Evolutionary conservation across 2,329 filamentous ascomycete species (phyloP).

Genomic region (Beauveria brongniartii): DNA sequence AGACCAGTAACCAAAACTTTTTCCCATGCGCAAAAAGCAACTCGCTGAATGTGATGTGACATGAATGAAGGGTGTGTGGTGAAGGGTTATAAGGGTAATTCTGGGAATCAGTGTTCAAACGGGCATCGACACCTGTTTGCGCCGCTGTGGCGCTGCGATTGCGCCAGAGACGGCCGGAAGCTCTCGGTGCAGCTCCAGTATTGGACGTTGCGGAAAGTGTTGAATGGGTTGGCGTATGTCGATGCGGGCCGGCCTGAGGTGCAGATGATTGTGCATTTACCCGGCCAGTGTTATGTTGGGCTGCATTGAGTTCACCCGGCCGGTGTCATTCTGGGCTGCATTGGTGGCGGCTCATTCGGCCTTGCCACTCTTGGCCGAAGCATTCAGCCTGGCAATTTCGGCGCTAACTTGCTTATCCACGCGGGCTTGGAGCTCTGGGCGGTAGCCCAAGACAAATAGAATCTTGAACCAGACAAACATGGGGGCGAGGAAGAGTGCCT

Average conservation of each 20-base stretch:
- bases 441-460: constrained; percentile 83
- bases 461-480: constrained; percentile 97
- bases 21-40: background rate
- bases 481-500: constrained; percentile 86
- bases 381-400: constrained; percentile 69
- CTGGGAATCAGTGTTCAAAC: background rate
- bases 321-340: background rate
- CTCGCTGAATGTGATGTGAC: constrained; percentile 9
- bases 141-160: background rate
- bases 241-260: background rate
- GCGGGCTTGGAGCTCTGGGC: constrained; percentile 74
- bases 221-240: background rate
- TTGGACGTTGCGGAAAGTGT: background rate
- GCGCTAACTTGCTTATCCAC: constrained; percentile 67
- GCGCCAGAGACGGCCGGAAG: background rate
- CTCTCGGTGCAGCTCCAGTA: background rate
- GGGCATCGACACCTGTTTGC: background rate
- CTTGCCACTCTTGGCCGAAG: constrained; percentile 47
- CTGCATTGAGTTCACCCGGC: no score
- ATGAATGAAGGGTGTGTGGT: background rate
- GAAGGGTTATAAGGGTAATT: background rate
- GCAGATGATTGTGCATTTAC: background rate
- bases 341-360: constrained; percentile 31
- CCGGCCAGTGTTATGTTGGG: background rate
- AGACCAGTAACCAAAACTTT: background rate